A percentile compares a stretch with the other conserved stretches of the same genome.
Conservation (phyloP, 2,329 filamentous ascomycete genomes). For the Diaporthe ampelina region DNA sequence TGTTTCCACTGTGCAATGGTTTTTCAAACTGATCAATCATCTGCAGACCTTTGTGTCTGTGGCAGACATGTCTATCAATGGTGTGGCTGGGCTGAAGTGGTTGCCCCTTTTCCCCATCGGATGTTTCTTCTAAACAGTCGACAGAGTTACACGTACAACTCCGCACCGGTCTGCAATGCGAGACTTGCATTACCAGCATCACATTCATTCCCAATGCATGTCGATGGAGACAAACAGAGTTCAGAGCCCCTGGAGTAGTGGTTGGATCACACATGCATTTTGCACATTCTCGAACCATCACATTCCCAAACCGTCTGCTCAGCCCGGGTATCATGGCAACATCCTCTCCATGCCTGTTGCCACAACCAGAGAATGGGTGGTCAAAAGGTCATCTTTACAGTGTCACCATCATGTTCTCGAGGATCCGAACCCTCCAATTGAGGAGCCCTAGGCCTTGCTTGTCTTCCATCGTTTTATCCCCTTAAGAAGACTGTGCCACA, state of each 20-base stretch:
- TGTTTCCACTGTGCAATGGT: background rate
- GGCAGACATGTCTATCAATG: background rate
- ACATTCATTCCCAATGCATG: background rate
- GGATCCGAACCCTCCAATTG: too few species aligned
- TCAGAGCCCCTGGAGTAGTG: background rate
- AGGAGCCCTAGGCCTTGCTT: too few species aligned
- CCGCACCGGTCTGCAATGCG: background rate
- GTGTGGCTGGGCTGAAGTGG: background rate
- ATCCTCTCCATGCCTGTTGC: background rate
- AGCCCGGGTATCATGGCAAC: too few species aligned
- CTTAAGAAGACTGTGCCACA: too few species aligned
- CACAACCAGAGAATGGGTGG: background rate
- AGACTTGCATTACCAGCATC: background rate
- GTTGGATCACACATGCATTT: background rate
- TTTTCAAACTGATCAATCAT: background rate
- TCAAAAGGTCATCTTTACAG: background rate
- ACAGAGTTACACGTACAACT: background rate
- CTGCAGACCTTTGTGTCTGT: background rate
- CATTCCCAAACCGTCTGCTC: too few species aligned
- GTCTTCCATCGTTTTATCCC: too few species aligned
- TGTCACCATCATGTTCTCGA: too few species aligned
- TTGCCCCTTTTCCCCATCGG: background rate
- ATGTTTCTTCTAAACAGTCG: background rate
- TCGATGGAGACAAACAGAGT: too few species aligned
- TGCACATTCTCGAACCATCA: too few species aligned